Evolutionary conservation across 768 basidiomycete genomes (phyloP).

Genomic region (Suillus clintonianus): DNA sequence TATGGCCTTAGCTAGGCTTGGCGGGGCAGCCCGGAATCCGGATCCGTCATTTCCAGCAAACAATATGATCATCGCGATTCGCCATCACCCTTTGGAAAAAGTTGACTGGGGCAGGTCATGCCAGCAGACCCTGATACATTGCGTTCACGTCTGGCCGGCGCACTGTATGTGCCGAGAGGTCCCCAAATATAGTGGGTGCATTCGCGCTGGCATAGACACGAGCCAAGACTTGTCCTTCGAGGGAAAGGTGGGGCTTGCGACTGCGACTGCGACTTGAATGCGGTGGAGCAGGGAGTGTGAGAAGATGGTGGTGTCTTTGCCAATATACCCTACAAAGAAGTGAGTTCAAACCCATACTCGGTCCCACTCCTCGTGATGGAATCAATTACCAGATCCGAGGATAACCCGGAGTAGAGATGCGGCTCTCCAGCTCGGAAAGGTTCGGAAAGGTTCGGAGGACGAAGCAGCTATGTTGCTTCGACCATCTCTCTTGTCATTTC

Average conservation of each 20-base stretch:
- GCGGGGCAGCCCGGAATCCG: no score
- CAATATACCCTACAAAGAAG: not conserved
- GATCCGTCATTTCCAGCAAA: no score
- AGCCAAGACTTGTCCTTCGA: not conserved
- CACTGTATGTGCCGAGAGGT: no score
- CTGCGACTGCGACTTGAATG: not conserved
- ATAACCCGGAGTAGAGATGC: not conserved
- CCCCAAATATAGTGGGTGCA: no score
- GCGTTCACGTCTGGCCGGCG: no score
- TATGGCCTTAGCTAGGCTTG: no score
- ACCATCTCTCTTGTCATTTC: not conserved
- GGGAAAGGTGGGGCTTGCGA: not conserved
- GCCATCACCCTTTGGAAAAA: no score
- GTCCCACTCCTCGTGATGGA: not conserved
- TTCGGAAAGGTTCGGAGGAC: not conserved
- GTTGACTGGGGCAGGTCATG: no score
- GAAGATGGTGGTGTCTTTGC: not conserved
- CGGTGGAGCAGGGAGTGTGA: not conserved
- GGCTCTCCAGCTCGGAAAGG: not conserved
- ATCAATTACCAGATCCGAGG: not conserved
- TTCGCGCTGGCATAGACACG: not conserved
- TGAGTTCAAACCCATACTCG: not conserved
- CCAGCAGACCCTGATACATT: no score
- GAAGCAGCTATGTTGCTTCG: not conserved
- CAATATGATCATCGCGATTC: no score